These are phyloP conservation scores for Fusarium sp. DNA, from an alignment of 2,329 filamentous ascomycete genomes.

Conservation along the genomic window DNA sequence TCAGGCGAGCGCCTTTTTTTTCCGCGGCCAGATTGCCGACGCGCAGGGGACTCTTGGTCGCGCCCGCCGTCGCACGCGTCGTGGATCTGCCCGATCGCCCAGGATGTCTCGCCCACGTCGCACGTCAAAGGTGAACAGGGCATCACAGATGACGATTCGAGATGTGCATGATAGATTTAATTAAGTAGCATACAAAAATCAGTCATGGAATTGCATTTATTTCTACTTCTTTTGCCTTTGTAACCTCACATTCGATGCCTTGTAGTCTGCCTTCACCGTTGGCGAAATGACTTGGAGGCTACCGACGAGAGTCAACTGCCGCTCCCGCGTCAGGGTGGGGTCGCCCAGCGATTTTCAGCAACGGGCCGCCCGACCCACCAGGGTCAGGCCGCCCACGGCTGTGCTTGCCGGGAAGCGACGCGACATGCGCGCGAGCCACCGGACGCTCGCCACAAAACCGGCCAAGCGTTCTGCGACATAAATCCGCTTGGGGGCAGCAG, in stretches of 20 bases:
- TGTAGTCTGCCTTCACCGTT: neutral
- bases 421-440: neutral
- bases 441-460: neutral
- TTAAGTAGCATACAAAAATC: neutral
- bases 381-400: neutral
- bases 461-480: neutral
- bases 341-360: neutral
- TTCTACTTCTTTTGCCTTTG: neutral
- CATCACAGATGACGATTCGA: neutral
- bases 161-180: neutral
- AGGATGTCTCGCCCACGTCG: neutral
- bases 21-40: neutral
- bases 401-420: neutral
- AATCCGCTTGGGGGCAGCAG: neutral
- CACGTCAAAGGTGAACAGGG: neutral
- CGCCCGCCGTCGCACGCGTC: neutral
- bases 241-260: neutral
- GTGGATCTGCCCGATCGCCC: neutral
- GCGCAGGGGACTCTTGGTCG: neutral
- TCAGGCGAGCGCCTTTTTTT: neutral
- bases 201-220: neutral
- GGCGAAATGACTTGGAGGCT: neutral
- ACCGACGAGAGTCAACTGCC: neutral
- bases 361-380: neutral
- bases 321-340: neutral